Percentiles rank a stretch among this genome's conserved stretches.
Conservation (phyloP, 805 yeast genomes). For the Ogataea sp. region DNA sequence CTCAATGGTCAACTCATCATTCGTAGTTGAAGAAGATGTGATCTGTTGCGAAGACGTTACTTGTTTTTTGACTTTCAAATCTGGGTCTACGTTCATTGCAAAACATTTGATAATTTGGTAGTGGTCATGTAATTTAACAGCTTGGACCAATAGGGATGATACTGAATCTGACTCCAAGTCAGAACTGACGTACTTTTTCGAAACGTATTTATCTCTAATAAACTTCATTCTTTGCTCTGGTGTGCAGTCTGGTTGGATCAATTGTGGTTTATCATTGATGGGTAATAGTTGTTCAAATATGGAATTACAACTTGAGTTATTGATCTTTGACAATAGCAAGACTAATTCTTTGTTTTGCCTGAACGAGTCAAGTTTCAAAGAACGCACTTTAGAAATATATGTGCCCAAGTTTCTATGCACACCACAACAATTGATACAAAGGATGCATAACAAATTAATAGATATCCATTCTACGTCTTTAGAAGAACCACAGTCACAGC, state of each 20-base stretch:
- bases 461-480: slow-evolving; percentile 84
- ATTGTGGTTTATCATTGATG: slow-evolving; percentile 6
- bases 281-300: slow-evolving; percentile 46
- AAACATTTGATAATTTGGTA: slow-evolving; percentile 33
- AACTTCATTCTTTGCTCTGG: slow-evolving; percentile 46
- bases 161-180: slow-evolving; percentile 21
- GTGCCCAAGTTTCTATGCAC: slow-evolving; percentile 85
- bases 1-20: slow-evolving; percentile 11
- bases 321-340: slow-evolving; percentile 40
- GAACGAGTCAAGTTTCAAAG: slow-evolving; percentile 67
- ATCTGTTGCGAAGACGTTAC: too few relatives aligned
- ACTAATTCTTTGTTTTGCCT: slow-evolving; percentile 42
- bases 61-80: slow-evolving; percentile 18
- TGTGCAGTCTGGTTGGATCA: slow-evolving; percentile 25
- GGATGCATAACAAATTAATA: slow-evolving; percentile 56
- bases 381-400: slow-evolving; percentile 69
- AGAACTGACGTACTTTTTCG: slow-evolving; percentile 34
- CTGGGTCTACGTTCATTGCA: slow-evolving; percentile 40
- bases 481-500: slow-evolving; percentile 73
- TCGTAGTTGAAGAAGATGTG: too few relatives aligned
- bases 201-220: slow-evolving; percentile 58
- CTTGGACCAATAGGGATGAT: slow-evolving; percentile 31
- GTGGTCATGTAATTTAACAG: slow-evolving; percentile 44
- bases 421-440: slow-evolving; percentile 83
- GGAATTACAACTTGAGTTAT: slow-evolving; percentile 48